Evolutionary conservation across 2,329 filamentous ascomycete species (phyloP), one percentile per base, ranked within the genome.

Genomic region (Claviceps purpurea): DNA sequence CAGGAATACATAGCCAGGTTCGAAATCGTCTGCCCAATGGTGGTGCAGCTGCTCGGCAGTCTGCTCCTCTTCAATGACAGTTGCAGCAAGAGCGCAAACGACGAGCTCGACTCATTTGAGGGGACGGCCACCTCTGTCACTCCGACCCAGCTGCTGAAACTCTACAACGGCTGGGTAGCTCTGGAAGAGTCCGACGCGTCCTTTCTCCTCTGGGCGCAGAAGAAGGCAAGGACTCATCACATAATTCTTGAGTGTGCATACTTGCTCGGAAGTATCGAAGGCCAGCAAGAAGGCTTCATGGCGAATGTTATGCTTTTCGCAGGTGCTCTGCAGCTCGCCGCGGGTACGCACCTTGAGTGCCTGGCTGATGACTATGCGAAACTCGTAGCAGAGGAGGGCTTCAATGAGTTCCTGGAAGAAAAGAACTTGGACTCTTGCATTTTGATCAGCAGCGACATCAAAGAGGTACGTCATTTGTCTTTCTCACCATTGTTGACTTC

Each of bases 1-100:
- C 22, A 24, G 11, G 56, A 62, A 43, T 57, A 62, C 52, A 7
- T 49, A 1, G 37, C 34, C 7, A 55, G 62, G 5, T 47, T 64
- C 16, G 22, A 51, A 8, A 3, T 38, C 1, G 24, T 60, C 14
- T 20, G 50, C 8, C 42, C 45, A 14, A 50, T 55, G 5, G 55
- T 61, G 24, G 13, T 59, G 8, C 43, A 47, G 16, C 48, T 58
- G 2, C 3, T 64, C 18, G 44, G 51, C 11, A 56, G 52, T 42
- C 18, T 60, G 22, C 30, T 63, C 16, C 43, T 34, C 4, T 60
- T 58, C 20, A 8, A 11, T n/a, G 20, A 45, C 34, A 26, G 14
- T 5, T 3, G 6, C 30, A 26, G 42, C 42, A 1, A 30, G 8
- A 4, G 26, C 26, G 26, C 26, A 30, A 30, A 30, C 26, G 37